Percentiles rank a stretch among this genome's conserved stretches.
phyloP scores from a whole-genome alignment of 352 stramenopile genomes.

The Lagenidium giganteum region DNA sequence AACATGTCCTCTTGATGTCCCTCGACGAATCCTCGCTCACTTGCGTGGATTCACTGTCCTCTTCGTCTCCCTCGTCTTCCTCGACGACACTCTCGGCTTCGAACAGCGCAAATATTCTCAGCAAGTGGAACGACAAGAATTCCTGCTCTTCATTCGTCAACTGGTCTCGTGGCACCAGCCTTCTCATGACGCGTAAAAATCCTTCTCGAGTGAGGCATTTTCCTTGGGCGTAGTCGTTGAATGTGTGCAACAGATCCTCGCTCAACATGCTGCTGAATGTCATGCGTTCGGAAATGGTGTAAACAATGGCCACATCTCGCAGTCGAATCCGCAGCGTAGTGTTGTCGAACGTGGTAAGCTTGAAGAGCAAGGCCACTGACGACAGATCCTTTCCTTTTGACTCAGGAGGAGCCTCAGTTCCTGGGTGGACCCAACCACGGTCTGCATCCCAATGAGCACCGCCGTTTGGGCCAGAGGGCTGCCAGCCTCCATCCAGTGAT shows the following conservation, averaged over 20 bases:
- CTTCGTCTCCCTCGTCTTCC: slow-evolving; percentile 27
- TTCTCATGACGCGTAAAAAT: slow-evolving; percentile 73
- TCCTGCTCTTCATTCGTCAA: slow-evolving; percentile 85
- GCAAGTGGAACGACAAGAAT: slow-evolving; percentile 82
- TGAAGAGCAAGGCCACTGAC: slow-evolving; percentile 79
- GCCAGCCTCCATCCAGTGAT: slow-evolving; percentile 63
- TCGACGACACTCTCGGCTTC: slow-evolving; percentile 63
- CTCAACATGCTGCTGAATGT: slow-evolving; percentile 65
- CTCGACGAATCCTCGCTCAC: too few relatives aligned
- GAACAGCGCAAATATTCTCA: slow-evolving; percentile 80
- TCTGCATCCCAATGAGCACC: too few relatives aligned
- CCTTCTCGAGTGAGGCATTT: slow-evolving; percentile 65
- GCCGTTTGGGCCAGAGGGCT: slow-evolving; percentile 47
- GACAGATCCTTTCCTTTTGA: too few relatives aligned
- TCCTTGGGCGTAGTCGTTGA: slow-evolving; percentile 68
- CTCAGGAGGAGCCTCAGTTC: too few relatives aligned
- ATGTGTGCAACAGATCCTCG: slow-evolving; percentile 56
- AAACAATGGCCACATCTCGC: slow-evolving; percentile 83
- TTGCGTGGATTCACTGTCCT: slow-evolving; percentile 8
- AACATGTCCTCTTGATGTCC: slow-evolving; percentile 29
- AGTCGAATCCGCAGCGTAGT: slow-evolving; percentile 74
- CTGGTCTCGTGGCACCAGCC: slow-evolving; percentile 60
- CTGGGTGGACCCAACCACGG: too few relatives aligned
- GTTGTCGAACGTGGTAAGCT: slow-evolving; percentile 83
- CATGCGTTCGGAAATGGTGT: slow-evolving; percentile 84